Percentiles rank a stretch among this genome's conserved stretches.
These are phyloP conservation scores for Ogataea salicorniae DNA, from an alignment of 805 yeast genomes.

Conservation along the genomic window DNA sequence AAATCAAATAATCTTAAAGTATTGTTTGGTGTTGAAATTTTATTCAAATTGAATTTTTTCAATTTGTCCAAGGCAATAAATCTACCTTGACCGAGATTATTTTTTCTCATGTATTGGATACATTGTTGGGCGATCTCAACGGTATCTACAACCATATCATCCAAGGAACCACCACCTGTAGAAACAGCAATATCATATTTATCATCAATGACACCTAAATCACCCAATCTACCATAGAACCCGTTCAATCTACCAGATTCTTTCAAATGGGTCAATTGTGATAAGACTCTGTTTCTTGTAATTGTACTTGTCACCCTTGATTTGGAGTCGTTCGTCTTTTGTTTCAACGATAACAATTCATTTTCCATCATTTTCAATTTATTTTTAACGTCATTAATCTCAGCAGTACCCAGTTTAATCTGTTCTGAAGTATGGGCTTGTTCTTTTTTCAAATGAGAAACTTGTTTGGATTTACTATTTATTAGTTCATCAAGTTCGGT, in stretches of 20 bases:
- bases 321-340: conserved; percentile 61
- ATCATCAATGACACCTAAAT: conserved; percentile 84
- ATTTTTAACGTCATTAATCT: conserved; percentile 43
- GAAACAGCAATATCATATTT: conserved; percentile 90
- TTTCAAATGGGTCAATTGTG: conserved; percentile 62
- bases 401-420: conserved; percentile 52
- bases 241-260: conserved; percentile 81
- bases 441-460: conserved; percentile 43
- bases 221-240: conserved; percentile 87
- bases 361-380: conserved; percentile 51
- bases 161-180: conserved; percentile 87
- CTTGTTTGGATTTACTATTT: conserved; percentile 42
- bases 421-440: conserved; percentile 47
- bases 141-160: conserved; percentile 87
- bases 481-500: conserved; percentile 30
- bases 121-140: conserved; percentile 56
- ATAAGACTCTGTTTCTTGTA: conserved; percentile 68
- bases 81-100: conserved; percentile 82
- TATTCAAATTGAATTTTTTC: conserved; percentile 51
- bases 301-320: conserved; percentile 51
- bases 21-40: conserved; percentile 65
- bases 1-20: conserved; percentile 84
- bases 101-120: conserved; percentile 76
- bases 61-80: conserved; percentile 78
- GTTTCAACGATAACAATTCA: conserved; percentile 50